Base-by-base conservation (phyloP, 805 yeast genomes). In the Candida rishiriensis region DNA sequence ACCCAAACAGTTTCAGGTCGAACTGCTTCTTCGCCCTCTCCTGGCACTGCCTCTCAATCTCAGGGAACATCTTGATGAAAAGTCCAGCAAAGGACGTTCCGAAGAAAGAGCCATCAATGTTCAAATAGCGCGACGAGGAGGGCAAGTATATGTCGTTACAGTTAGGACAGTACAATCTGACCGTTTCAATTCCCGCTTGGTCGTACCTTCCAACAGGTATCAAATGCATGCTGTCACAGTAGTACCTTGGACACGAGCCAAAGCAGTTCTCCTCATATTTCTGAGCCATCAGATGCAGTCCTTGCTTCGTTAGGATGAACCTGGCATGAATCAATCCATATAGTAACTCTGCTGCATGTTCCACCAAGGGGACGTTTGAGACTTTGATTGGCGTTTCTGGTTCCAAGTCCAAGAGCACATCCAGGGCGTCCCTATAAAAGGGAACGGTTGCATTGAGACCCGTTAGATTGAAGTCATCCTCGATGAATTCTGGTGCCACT, bases 61-160 rank as follows among this genome's bases (percentile, higher is more conserved):
- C 97, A n/a, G 93, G 88, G 68, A 84, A 89, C 76, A 87, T 85
- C 60, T 89, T 86, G 48, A 93, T 79, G 56, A 93, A 85, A 53
- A 93, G 75, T 2, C 97, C 97, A 1, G 97, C 93, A 68, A 93
- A 93, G 31, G 95, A 83, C 0, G 98, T 88, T 5, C 99, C 98
- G 70, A 95, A 93, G 58, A 85, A 93, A 1, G 98, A 97, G 5
- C 99, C 99, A 65, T 93, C 99, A 36, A 93, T 79, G 59, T 88
- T 87, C 46, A 86, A 69, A 64, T 87, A 90, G 49, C 96, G 73
- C n/a, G 90, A 81, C 44, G 89, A 83, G 44, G 84, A 80, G 1
- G 98, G 98, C 40, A 88, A 67, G 64, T 93, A 93, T 34, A 91
- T 73, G 59, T 93, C 99, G 59, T 83, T 80, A 66, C 99, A 93